Evolutionary conservation across 2,329 filamentous ascomycete species (phyloP).

Genomic region (Acarospora socialis): DNA sequence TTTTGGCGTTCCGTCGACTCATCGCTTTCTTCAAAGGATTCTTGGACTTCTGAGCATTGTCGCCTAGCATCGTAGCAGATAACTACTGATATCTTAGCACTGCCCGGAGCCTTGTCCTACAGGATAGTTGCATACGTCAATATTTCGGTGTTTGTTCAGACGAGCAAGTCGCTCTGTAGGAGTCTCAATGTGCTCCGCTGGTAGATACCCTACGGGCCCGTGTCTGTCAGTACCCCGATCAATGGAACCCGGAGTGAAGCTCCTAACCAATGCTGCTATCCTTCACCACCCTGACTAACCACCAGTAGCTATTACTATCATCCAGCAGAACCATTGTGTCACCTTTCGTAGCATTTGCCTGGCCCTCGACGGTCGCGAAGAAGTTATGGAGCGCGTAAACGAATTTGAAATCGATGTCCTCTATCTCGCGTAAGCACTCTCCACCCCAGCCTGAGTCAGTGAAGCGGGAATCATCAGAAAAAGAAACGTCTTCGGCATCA

Average conservation of each 20-base stretch:
- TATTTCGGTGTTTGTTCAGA: slow-evolving; percentile 94
- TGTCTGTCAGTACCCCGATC: slow-evolving; percentile 24
- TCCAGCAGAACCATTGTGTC: slow-evolving; percentile 98
- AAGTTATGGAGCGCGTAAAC: slow-evolving; percentile 98
- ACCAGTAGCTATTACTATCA: slow-evolving; percentile 99
- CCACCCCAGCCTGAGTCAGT: slow-evolving; percentile 60
- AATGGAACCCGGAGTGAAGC: not conserved
- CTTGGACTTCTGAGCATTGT: slow-evolving; percentile 63
- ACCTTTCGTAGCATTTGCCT: slow-evolving; percentile 95
- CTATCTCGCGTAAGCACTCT: slow-evolving; percentile 81
- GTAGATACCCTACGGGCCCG: slow-evolving; percentile 64
- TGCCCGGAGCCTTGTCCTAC: too few species aligned
- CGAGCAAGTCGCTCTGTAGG: slow-evolving; percentile 87
- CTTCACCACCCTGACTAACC: slow-evolving; percentile 92
- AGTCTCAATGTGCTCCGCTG: slow-evolving; percentile 96
- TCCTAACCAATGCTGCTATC: slow-evolving; percentile 76
- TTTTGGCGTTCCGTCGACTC: slow-evolving; percentile 68
- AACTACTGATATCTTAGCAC: slow-evolving; percentile 34
- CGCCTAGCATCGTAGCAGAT: slow-evolving; percentile 56
- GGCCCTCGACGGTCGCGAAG: slow-evolving; percentile 91
- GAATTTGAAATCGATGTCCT: slow-evolving; percentile 99
- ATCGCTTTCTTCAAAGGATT: slow-evolving; percentile 78
- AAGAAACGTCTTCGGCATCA: slow-evolving; percentile 47
- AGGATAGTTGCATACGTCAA: slow-evolving; percentile 54
- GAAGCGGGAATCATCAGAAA: slow-evolving; percentile 45